Conservation (phyloP, 768 basidiomycete species). For the Rhodotorula toruloides region DNA sequence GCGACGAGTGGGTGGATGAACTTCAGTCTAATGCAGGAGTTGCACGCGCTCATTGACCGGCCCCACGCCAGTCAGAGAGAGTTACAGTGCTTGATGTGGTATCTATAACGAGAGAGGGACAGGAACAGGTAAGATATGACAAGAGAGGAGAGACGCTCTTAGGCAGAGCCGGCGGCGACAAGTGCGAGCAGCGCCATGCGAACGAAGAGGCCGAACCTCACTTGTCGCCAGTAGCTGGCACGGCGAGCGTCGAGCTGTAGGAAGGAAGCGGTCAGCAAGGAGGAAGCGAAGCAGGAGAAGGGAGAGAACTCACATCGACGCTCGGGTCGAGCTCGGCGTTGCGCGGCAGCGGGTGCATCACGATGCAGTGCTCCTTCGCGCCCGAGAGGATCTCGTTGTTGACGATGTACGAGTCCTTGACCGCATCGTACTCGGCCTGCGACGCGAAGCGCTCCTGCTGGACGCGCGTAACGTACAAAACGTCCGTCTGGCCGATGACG, state of each 20-base stretch:
- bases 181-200: constrained; percentile 75
- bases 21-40: no score
- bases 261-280: background rate
- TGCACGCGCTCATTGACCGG: no score
- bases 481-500: constrained; percentile 85
- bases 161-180: no score
- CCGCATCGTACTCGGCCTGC: constrained; percentile 77
- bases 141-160: no score
- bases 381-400: constrained; percentile 88
- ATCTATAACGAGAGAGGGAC: no score
- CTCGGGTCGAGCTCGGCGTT: constrained; percentile 97
- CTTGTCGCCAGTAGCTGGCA: constrained; percentile 94
- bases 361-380: constrained; percentile 95
- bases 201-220: constrained; percentile 92
- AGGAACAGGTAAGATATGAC: background rate
- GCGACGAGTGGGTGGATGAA: no score
- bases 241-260: constrained; percentile 81
- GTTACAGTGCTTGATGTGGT: no score
- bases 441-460: constrained; percentile 88
- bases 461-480: constrained; percentile 90
- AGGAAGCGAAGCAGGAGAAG: background rate
- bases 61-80: no score
- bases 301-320: constrained; percentile 66
- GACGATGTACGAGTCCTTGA: constrained; percentile 86
- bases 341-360: constrained; percentile 97